Conservation (phyloP, 495 filamentous ascomycete genomes). For the Beverwykella pulmonaria region DNA sequence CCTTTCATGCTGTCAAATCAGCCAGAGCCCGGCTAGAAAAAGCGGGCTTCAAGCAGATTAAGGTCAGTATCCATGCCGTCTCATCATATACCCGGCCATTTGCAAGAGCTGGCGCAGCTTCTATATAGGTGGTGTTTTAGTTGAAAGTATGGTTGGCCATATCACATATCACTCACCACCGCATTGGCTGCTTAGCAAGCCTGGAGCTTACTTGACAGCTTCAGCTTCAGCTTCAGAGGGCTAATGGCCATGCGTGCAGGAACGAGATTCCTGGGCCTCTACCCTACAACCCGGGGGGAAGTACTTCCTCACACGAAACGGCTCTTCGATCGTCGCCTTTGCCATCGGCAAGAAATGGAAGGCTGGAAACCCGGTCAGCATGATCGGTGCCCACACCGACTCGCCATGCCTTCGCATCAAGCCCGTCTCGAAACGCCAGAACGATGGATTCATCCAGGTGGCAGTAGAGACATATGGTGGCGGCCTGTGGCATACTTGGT, state of each 20-base stretch:
- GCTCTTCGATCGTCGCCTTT: constrained; percentile 91
- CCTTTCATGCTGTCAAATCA: constrained; percentile 89
- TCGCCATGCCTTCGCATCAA: constrained; percentile 90
- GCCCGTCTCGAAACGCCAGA: constrained; percentile 85
- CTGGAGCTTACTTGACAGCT: neutral
- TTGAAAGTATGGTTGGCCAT: too few species aligned
- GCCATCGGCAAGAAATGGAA: constrained; percentile 90
- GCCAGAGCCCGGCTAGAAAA: constrained; percentile 71
- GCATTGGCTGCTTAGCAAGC: neutral
- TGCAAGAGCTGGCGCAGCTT: neutral
- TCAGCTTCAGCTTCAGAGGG: neutral
- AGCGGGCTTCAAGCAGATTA: constrained; percentile 84
- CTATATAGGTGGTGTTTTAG: too few species aligned
- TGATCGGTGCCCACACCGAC: constrained; percentile 97
- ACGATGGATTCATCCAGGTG: constrained; percentile 89
- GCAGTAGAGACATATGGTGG: constrained; percentile 97
- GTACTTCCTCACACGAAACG: constrained; percentile 95
- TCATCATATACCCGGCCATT: neutral
- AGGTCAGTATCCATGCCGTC: constrained; percentile 49
- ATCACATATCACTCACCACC: too few species aligned
- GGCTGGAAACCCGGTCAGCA: constrained; percentile 89
- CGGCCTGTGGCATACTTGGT: constrained; percentile 83
- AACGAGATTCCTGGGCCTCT: constrained; percentile 85
- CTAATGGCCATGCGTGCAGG: constrained; percentile 50
- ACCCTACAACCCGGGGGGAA: constrained; percentile 83